Conservation (phyloP, 1,284 basidiomycete species). For the Pascua guehoae region DNA sequence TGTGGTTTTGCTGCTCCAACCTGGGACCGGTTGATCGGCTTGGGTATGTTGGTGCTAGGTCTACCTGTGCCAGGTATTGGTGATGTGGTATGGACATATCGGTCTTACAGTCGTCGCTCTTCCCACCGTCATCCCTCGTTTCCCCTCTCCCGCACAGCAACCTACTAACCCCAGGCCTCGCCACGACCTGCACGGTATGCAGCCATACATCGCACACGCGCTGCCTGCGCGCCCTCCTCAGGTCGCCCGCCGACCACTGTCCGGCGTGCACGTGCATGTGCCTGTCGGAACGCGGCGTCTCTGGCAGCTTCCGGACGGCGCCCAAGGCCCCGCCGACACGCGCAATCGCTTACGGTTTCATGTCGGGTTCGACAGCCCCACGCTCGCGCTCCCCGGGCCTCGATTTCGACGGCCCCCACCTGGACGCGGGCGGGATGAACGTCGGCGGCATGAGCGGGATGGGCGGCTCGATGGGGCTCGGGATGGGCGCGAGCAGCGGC, state of each 20-base stretch:
- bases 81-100: too few relatives aligned
- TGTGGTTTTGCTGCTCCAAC: too few relatives aligned
- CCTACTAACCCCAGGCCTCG: conserved; percentile 56
- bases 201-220: conserved; percentile 64
- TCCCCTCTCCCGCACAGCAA: not conserved
- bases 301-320: conserved; percentile 13
- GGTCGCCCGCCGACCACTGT: conserved; percentile 21
- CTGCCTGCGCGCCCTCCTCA: conserved; percentile 48
- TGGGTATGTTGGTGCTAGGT: too few relatives aligned
- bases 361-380: not conserved
- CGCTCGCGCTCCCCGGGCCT: not conserved
- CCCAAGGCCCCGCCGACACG: conserved; percentile 4
- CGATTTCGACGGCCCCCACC: not conserved
- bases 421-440: not conserved
- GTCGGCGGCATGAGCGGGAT: not conserved
- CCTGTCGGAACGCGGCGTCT: conserved; percentile 19
- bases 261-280: conserved; percentile 40
- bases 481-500: not conserved
- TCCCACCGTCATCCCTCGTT: too few relatives aligned
- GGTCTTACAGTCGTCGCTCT: too few relatives aligned
- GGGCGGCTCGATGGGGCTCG: not conserved
- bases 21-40: too few relatives aligned
- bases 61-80: too few relatives aligned
- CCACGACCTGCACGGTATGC: conserved; percentile 63
- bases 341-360: not conserved